Evolutionary conservation across 2,329 filamentous ascomycete species (phyloP), one percentile per base, ranked within the genome.

Genomic region (Fonsecaea pedrosoi): DNA sequence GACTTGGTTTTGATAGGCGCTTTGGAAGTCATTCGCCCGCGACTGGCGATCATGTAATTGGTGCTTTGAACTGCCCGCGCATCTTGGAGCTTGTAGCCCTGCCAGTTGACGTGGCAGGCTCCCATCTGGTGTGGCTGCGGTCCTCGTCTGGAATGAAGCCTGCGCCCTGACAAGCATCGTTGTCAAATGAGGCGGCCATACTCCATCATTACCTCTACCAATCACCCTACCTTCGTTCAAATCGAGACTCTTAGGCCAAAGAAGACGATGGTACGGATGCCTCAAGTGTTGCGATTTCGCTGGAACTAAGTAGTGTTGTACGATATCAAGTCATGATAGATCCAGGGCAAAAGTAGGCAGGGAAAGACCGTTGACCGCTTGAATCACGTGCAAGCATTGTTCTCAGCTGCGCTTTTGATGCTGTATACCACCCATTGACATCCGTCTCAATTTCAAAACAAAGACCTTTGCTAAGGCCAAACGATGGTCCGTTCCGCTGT

Each of bases 101-200:
- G 45, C 45, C 2, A 25, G 45, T 25, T 50, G 45, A 50, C 45
- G 45, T 50, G 45, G 45, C 45, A 50, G 40, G 40, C 40, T 42
- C 25, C 25, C 25, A 25, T 25, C 25, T 25, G 25, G 3, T 25
- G 25, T 25, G 25, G 25, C 25, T 25, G 25, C 25, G 25, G 2
- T 25, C 25, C 3, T 25, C 40, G 15, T n/a, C 40, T 42, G 15
- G 8, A 10, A 5, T 42, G 18, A n/a, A 42, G 40, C 40, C 40
- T n/a, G 18, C 45, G 40, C 40, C 40, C 9, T 50, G 45, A 12
- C 25, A 10, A 10, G 45, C 45, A 25, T 25, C 8, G 18, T 50
- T 50, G 45, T 50, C 45, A 25, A 21, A 3, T 21, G 12, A 21
- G 45, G 45, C 45, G 45, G 25, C 45, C 45, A 50, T 21, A 25